phyloP scores from a whole-genome alignment of 768 basidiomycete species.

The Leccinellum albellum region DNA sequence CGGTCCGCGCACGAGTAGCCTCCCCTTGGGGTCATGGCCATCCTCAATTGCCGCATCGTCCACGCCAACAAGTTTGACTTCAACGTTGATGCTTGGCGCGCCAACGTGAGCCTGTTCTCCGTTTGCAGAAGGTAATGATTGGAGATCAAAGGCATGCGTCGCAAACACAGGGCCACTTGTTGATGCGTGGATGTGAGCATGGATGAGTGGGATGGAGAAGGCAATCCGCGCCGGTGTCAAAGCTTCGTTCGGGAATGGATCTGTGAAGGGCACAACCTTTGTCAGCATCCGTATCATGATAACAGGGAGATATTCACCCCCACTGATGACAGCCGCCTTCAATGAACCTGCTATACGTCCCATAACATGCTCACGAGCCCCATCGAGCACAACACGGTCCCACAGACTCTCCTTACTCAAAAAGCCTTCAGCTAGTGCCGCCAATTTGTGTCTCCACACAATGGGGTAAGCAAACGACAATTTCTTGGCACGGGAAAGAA shows the following conservation, averaged over 20 bases:
- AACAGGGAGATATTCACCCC: conserved; percentile 44
- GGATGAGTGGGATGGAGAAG: conserved; percentile 73
- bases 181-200: conserved; percentile 55
- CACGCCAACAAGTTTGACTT: conserved; percentile 71
- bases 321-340: conserved; percentile 67
- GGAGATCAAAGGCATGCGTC: conserved; percentile 81
- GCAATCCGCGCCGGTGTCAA: conserved; percentile 67
- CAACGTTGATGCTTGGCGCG: conserved; percentile 81
- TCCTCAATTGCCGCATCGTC: conserved; percentile 61
- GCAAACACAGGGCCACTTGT: conserved; percentile 78
- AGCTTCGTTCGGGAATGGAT: conserved; percentile 43
- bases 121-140: conserved; percentile 52
- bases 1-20: conserved; percentile 66
- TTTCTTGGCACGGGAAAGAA: conserved; percentile 53
- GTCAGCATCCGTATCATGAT: background rate
- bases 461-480: conserved; percentile 54
- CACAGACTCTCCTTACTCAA: conserved; percentile 77
- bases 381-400: conserved; percentile 75
- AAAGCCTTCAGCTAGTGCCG: conserved; percentile 67
- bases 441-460: conserved; percentile 76
- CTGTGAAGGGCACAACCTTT: conserved; percentile 30
- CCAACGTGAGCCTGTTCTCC: conserved; percentile 51
- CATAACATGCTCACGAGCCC: conserved; percentile 56
- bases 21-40: conserved; percentile 64
- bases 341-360: conserved; percentile 60